A percentile compares a stretch with the other conserved stretches of the same genome.
These are phyloP conservation scores for Rhodotorula sp. DNA, from an alignment of 1,284 basidiomycete species.

Conservation along the genomic window DNA sequence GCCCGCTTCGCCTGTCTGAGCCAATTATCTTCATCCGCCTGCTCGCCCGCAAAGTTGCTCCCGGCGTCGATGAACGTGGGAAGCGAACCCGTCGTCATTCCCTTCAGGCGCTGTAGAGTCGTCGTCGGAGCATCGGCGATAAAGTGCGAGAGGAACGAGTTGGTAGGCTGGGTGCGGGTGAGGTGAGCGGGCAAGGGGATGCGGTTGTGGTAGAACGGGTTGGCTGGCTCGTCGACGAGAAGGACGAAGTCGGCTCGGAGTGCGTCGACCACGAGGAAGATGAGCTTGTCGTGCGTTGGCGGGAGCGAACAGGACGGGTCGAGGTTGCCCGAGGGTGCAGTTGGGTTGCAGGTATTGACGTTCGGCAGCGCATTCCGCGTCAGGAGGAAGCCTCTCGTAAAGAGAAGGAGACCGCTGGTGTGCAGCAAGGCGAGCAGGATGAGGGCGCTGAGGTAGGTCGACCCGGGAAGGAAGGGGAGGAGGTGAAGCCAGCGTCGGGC, in stretches of 20 bases:
- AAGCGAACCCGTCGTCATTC: slow-evolving; percentile 87
- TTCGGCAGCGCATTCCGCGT: slow-evolving; percentile 73
- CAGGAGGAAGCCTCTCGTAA: slow-evolving; percentile 83
- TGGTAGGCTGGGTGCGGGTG: slow-evolving; percentile 59
- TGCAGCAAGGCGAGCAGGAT: slow-evolving; percentile 59
- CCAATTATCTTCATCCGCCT: slow-evolving; percentile 73
- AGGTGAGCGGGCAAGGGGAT: slow-evolving; percentile 74
- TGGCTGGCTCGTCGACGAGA: slow-evolving; percentile 51
- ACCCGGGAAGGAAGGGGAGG: slow-evolving; percentile 28
- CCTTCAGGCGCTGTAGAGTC: slow-evolving; percentile 93
- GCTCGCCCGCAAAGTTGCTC: slow-evolving; percentile 65
- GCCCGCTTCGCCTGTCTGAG: slow-evolving; percentile 50
- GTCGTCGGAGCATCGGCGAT: slow-evolving; percentile 93
- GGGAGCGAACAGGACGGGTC: slow-evolving; percentile 51
- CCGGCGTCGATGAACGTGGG: slow-evolving; percentile 95
- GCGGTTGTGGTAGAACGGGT: slow-evolving; percentile 67
- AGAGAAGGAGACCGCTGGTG: slow-evolving; percentile 59
- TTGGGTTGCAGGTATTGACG: slow-evolving; percentile 54
- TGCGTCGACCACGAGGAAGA: slow-evolving; percentile 87
- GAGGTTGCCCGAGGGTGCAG: slow-evolving; percentile 50
- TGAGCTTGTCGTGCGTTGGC: slow-evolving; percentile 70
- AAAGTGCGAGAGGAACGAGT: slow-evolving; percentile 83
- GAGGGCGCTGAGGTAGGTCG: slow-evolving; percentile 49
- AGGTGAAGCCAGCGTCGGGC: slow-evolving; percentile 19
- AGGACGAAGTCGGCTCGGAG: slow-evolving; percentile 93